Base-by-base conservation (phyloP, 176 grass and related monocot genomes). In the Typha latifolia region DNA sequence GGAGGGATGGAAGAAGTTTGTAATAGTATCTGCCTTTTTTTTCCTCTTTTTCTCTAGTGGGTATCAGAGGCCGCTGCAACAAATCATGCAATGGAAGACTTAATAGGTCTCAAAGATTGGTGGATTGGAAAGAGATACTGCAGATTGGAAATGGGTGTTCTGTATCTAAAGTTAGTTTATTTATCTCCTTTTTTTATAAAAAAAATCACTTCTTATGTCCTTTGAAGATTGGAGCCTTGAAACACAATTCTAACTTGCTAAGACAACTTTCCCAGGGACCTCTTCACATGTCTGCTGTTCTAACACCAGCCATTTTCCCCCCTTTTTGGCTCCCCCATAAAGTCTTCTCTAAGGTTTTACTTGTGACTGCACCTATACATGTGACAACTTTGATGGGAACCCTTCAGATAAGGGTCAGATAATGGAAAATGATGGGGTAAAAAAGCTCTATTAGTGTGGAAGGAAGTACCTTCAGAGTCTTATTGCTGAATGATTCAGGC, bases 81-180 rank as follows among this genome's bases (percentile, higher is more conserved):
- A 22, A 19, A 59, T 59, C 53, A 59, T 59, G 53, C 4, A 3
- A n/a, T 59, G 16, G 18, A 59, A 14, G 64, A 66, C 32, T 48
- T 12, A 29, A 12, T 24, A 48, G 14, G 14, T 66, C 32, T 66
- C 15, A 32, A 43, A 18, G 3, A 5, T 43, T 4, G n/a, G n/a
- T 59, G 53, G 53, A 59, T 43, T 59, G 23, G 14, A 66, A 66
- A 32, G 63, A 43, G 14, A 66, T 16, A 43, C 1, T 4, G 13
- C 14, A 66, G 63, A 66, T 48, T 18, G 14, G 32, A 47, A 66
- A 66, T 48, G 63, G 34, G 34, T 66, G 63, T 48, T 66, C 29
- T 66, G 18, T 66, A 48, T 48, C 63, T 66, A 66, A 66, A 66
- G 63, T 66, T 48, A n/a, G 63, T 37, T 19, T 31, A 14, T 47